These are phyloP conservation scores for Hondaea fermentalgiana DNA, from an alignment of 108 stramenopile genomes.

Conservation along the genomic window DNA sequence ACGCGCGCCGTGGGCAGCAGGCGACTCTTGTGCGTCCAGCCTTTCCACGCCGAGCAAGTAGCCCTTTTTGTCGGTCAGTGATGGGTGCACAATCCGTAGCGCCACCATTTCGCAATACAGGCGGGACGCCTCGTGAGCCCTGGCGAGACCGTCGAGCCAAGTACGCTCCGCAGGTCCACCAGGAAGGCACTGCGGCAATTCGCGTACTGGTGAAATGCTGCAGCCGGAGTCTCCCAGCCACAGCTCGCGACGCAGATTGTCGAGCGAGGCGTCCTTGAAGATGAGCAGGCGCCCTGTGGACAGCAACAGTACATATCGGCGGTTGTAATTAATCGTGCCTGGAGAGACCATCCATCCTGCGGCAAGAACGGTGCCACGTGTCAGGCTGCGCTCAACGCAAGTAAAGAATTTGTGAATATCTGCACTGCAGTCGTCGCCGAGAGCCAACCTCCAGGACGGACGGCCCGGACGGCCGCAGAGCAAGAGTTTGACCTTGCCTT, in stretches of 20 bases:
- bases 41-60: neutral
- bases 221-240: neutral
- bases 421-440: neutral
- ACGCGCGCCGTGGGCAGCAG: neutral
- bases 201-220: neutral
- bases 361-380: neutral
- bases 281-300: neutral
- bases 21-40: neutral
- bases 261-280: constrained; percentile 6
- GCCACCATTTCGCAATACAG: neutral
- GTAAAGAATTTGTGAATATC: constrained; percentile 1
- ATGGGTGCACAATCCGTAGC: neutral
- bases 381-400: neutral
- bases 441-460: neutral
- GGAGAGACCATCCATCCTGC: neutral
- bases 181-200: too few species aligned
- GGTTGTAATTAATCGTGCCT: neutral
- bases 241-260: neutral
- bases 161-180: too few species aligned
- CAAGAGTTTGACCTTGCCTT: neutral
- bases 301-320: neutral
- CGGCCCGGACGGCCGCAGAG: neutral
- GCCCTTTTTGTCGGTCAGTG: neutral
- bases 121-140: neutral
- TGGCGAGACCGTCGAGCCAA: neutral